Percentiles rank a stretch among this genome's conserved stretches.
Evolutionary conservation across 768 basidiomycete genomes (phyloP).

Genomic region (Gautieria morchelliformis): DNA sequence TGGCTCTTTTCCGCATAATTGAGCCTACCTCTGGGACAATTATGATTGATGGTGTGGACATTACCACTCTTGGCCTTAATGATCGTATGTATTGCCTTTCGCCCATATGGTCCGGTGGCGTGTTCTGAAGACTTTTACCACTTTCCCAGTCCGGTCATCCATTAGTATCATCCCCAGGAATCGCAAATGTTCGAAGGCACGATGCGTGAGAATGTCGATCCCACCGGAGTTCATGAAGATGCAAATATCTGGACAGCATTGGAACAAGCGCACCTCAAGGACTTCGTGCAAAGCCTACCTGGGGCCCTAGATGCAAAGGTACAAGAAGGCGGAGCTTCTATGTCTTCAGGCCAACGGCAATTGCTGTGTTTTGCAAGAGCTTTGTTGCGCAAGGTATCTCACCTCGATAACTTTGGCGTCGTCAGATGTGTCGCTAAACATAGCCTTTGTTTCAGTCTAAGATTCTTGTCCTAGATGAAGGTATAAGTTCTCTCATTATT

Average conservation of each 20-base stretch:
- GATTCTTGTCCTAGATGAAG: conserved; percentile 91
- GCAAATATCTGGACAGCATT: conserved; percentile 83
- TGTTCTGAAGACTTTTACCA: conserved; percentile 1
- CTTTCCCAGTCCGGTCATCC: conserved; percentile 49
- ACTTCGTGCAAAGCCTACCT: conserved; percentile 55
- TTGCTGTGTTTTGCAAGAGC: conserved; percentile 85
- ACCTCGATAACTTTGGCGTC: background rate
- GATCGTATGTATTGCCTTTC: conserved; percentile 36
- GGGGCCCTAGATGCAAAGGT: conserved; percentile 66
- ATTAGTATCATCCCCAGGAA: conserved; percentile 79
- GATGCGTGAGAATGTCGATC: conserved; percentile 83
- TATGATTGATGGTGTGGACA: conserved; percentile 65
- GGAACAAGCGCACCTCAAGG: conserved; percentile 62
- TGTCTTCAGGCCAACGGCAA: conserved; percentile 82
- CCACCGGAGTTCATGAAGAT: conserved; percentile 64
- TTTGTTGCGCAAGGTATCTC: conserved; percentile 56
- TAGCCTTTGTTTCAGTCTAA: conserved; percentile 41
- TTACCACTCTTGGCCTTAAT: conserved; percentile 70
- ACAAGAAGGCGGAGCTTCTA: conserved; percentile 69
- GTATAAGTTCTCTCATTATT: conserved; percentile 22
- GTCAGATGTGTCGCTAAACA: no score
- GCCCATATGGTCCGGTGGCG: background rate
- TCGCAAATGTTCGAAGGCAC: conserved; percentile 56
- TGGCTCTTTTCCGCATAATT: conserved; percentile 71
- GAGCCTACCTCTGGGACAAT: conserved; percentile 63